Conservation (phyloP, 2,329 filamentous ascomycete genomes). For the Penicillium sp. region DNA sequence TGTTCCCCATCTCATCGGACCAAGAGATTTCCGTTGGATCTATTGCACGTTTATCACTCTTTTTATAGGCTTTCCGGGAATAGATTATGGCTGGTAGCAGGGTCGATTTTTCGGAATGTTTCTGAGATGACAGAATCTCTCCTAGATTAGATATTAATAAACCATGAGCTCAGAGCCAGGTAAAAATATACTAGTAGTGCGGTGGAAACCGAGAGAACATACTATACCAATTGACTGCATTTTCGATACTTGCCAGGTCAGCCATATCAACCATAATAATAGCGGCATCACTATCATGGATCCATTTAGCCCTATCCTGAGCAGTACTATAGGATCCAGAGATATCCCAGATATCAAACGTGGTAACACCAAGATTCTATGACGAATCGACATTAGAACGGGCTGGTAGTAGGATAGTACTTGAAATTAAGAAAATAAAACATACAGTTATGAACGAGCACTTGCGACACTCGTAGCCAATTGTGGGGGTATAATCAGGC, state of each 20-base stretch:
- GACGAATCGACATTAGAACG: too few relatives aligned
- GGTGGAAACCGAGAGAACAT: background rate
- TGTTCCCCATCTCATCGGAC: background rate
- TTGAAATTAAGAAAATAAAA: too few relatives aligned
- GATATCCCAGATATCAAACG: background rate
- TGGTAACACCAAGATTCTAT: background rate
- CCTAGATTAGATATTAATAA: background rate
- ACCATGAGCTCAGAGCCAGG: background rate
- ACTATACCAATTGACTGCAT: background rate
- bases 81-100: background rate
- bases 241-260: background rate
- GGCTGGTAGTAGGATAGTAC: too few relatives aligned
- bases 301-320: background rate
- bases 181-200: too few relatives aligned
- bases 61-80: background rate
- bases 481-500: background rate
- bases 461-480: background rate
- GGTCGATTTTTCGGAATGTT: background rate
- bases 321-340: background rate
- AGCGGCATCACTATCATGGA: background rate
- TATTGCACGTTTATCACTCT: background rate
- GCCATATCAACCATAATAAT: background rate
- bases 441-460: too few relatives aligned
- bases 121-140: background rate
- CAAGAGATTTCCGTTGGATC: background rate